Percentiles rank a stretch among this genome's conserved stretches.
These are phyloP conservation scores for Ogataea ganodermae DNA, from an alignment of 805 yeast species.

Conservation along the genomic window DNA sequence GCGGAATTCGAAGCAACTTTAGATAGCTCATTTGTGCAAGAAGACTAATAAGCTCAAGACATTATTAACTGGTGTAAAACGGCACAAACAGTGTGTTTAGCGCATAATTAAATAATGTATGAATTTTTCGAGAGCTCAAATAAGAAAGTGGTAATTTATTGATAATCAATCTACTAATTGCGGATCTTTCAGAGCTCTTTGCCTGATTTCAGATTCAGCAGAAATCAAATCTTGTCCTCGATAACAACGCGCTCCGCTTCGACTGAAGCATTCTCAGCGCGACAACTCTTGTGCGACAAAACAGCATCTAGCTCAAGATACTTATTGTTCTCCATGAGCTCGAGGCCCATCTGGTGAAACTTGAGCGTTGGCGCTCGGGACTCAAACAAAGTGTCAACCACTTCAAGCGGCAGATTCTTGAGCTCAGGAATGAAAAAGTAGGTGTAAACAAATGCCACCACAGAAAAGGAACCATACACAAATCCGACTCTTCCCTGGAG, in stretches of 20 bases:
- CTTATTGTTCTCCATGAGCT: slow-evolving; percentile 7
- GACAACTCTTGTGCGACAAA: slow-evolving; percentile 2
- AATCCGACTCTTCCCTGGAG: slow-evolving; percentile 51
- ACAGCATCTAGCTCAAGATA: slow-evolving; percentile 8
- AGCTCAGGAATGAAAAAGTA: slow-evolving; percentile 62
- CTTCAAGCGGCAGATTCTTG: slow-evolving; percentile 56
- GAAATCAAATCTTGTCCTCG: neutral
- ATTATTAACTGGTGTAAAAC: too few species aligned
- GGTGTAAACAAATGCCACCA: slow-evolving; percentile 41
- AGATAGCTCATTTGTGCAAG: too few species aligned
- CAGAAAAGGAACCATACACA: slow-evolving; percentile 44
- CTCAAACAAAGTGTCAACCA: slow-evolving; percentile 55
- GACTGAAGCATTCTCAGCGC: neutral
- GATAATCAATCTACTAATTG: too few species aligned
- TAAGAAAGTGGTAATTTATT: too few species aligned
- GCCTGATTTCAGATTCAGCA: too few species aligned
- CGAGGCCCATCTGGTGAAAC: slow-evolving; percentile 9
- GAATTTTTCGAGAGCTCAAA: too few species aligned
- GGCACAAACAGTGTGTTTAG: too few species aligned
- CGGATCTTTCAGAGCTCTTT: too few species aligned
- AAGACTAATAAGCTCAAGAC: too few species aligned
- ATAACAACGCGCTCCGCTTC: neutral
- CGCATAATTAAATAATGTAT: too few species aligned
- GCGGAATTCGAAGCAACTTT: slow-evolving; percentile 1
- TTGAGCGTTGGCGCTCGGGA: slow-evolving; percentile 5